phyloP scores from a whole-genome alignment of 129 eudicot species.

The Helichrysum umbraculigerum region DNA sequence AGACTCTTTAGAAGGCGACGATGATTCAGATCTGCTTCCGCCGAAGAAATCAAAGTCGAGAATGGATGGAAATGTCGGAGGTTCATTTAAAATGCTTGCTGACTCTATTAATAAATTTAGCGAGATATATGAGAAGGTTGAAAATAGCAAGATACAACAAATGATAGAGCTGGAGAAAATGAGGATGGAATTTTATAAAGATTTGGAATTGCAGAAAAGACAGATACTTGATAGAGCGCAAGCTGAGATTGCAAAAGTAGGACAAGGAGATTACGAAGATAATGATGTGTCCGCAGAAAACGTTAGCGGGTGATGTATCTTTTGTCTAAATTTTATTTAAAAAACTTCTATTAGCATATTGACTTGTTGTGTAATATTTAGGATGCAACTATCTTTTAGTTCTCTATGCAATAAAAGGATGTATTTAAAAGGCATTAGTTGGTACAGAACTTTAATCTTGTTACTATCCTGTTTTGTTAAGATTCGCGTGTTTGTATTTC shows the following conservation, averaged over 20 bases:
- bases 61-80: constrained; percentile 24
- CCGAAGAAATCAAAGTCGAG: constrained; percentile 39
- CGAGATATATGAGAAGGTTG: constrained; percentile 66
- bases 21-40: constrained; percentile 57
- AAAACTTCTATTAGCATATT: constrained; percentile 28
- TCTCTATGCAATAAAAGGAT: constrained; percentile 33
- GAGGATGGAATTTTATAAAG: constrained; percentile 71
- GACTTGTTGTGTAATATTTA: constrained; percentile 46
- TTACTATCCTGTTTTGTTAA: constrained; percentile 13
- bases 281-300: constrained; percentile 58
- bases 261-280: constrained; percentile 56
- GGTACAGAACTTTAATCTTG: constrained; percentile 17
- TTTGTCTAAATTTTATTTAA: constrained; percentile 22
- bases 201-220: constrained; percentile 74
- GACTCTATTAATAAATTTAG: constrained; percentile 73
- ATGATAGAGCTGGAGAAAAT: constrained; percentile 78
- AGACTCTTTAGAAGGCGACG: constrained; percentile 48
- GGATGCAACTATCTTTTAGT: constrained; percentile 23
- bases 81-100: constrained; percentile 60
- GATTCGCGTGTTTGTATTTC: not conserved
- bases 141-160: constrained; percentile 60
- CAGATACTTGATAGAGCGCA: constrained; percentile 77
- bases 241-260: constrained; percentile 59
- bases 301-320: constrained; percentile 45
- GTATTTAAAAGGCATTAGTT: constrained; percentile 14